phyloP scores from a whole-genome alignment of 225 moss, liverwort and hornwort species.

The Thuidium tamariscinum region DNA sequence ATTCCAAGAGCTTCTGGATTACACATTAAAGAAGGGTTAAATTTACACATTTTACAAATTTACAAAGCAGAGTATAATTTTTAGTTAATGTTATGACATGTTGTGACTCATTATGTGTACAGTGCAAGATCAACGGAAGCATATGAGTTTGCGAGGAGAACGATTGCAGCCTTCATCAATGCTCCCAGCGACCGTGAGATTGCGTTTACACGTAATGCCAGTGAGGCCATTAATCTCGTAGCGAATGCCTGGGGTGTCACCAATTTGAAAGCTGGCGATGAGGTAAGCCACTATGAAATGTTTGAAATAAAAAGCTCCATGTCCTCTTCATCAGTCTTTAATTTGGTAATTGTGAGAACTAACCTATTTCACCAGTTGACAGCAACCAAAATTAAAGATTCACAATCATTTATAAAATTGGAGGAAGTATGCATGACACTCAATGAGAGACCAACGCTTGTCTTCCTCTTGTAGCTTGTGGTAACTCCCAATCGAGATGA shows the following conservation, averaged over 20 bases:
- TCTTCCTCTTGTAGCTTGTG: not conserved
- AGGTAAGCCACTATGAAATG: slow-evolving; percentile 4
- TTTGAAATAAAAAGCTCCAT: not conserved
- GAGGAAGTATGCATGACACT: not conserved
- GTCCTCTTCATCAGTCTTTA: not conserved
- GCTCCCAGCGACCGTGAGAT: slow-evolving; percentile 60
- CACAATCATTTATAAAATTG: not conserved
- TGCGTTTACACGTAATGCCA: slow-evolving; percentile 76
- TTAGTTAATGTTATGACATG: too few species aligned
- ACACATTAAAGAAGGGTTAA: too few species aligned
- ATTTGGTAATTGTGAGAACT: not conserved
- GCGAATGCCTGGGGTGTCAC: slow-evolving; percentile 63
- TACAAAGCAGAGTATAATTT: too few species aligned
- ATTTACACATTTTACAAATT: too few species aligned
- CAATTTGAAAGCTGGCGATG: slow-evolving; percentile 68
- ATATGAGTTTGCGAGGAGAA: slow-evolving; percentile 62
- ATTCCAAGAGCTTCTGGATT: too few species aligned
- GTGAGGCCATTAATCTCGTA: slow-evolving; percentile 85
- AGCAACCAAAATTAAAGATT: not conserved
- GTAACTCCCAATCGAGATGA: not conserved
- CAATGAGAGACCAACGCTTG: not conserved
- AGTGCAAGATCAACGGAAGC: slow-evolving; percentile 28
- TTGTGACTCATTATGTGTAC: too few species aligned
- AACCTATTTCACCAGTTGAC: not conserved
- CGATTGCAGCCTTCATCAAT: slow-evolving; percentile 65